Conservation (phyloP, 2,329 filamentous ascomycete species). For the Pseudonectria buxi region DNA sequence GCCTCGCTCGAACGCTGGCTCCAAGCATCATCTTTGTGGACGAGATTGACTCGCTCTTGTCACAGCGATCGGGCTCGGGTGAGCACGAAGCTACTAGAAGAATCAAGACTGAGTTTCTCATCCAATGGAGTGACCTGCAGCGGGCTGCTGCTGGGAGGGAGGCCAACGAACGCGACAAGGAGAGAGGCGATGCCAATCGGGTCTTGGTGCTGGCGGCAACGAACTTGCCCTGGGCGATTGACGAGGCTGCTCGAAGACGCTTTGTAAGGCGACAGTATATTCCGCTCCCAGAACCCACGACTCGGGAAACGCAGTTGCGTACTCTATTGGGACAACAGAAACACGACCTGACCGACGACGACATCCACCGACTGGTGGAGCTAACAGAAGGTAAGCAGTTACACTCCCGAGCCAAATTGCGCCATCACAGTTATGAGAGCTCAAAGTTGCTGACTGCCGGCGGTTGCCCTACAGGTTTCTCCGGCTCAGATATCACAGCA, state of each 20-base stretch:
- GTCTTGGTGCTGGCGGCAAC: slow-evolving; percentile 93
- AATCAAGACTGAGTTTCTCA: slow-evolving; percentile 96
- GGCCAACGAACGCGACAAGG: slow-evolving; percentile 56
- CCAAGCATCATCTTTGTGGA: slow-evolving; percentile 98
- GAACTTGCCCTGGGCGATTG: slow-evolving; percentile 95
- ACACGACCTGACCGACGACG: slow-evolving; percentile 63
- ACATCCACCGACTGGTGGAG: slow-evolving; percentile 67
- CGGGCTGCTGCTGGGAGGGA: slow-evolving; percentile 85
- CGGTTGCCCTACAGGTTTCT: slow-evolving; percentile 62
- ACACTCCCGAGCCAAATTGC: too few relatives aligned
- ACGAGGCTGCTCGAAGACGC: slow-evolving; percentile 82
- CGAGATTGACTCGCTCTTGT: slow-evolving; percentile 91
- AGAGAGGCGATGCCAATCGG: slow-evolving; percentile 72
- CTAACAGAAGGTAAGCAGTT: slow-evolving; percentile 69
- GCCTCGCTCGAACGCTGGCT: slow-evolving; percentile 78
- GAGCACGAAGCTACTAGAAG: slow-evolving; percentile 90
- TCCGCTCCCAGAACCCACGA: slow-evolving; percentile 78
- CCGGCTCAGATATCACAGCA: slow-evolving; percentile 92
- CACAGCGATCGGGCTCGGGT: slow-evolving; percentile 70
- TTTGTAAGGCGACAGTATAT: slow-evolving; percentile 97
- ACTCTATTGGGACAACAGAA: slow-evolving; percentile 83
- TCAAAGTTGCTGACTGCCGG: too few relatives aligned
- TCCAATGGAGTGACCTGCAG: slow-evolving; percentile 93
- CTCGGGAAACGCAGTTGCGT: slow-evolving; percentile 69
- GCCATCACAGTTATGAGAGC: too few relatives aligned